Percentiles rank a stretch among this genome's conserved stretches.
These are phyloP conservation scores for Colletotrichum musicola DNA, from an alignment of 2,329 filamentous ascomycete genomes.

Conservation along the genomic window DNA sequence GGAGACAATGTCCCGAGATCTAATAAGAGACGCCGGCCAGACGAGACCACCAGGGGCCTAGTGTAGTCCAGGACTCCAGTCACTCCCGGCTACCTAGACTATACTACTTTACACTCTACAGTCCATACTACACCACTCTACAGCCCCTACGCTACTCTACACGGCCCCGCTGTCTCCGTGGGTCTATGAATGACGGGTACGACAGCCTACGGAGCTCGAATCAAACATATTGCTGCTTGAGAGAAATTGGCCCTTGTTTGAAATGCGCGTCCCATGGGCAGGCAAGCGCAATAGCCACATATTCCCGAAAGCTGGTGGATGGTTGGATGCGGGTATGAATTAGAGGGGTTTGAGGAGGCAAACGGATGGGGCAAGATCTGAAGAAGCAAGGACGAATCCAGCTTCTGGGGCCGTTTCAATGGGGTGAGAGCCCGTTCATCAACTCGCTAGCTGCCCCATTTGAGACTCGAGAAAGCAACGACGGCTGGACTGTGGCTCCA, in stretches of 20 bases:
- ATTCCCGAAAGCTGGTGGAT: slow-evolving; percentile 19
- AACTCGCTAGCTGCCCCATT: background rate
- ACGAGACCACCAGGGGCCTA: slow-evolving; percentile 1
- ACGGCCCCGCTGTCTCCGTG: slow-evolving; percentile 10
- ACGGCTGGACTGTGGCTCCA: slow-evolving; percentile 3
- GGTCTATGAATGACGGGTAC: slow-evolving; percentile 28
- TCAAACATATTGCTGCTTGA: slow-evolving; percentile 10
- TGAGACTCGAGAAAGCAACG: slow-evolving; percentile 3
- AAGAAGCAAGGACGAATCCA: slow-evolving; percentile 27
- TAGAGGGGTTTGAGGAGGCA: slow-evolving; percentile 18
- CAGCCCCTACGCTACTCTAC: too few species aligned
- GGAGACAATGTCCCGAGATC: background rate
- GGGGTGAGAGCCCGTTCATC: slow-evolving; percentile 18
- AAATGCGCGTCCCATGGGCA: slow-evolving; percentile 19
- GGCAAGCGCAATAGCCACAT: slow-evolving; percentile 14
- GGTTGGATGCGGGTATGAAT: slow-evolving; percentile 15
- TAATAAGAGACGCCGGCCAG: background rate
- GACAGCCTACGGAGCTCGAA: slow-evolving; percentile 18
- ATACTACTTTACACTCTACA: too few species aligned
- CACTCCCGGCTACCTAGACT: background rate
- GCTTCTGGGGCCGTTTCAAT: slow-evolving; percentile 8
- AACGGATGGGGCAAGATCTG: slow-evolving; percentile 36
- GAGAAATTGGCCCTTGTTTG: slow-evolving; percentile 17
- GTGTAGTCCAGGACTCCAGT: background rate
- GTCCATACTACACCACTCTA: too few species aligned